Evolutionary conservation across 2,329 filamentous ascomycete genomes (phyloP).

Genomic region (Capronia americana): DNA sequence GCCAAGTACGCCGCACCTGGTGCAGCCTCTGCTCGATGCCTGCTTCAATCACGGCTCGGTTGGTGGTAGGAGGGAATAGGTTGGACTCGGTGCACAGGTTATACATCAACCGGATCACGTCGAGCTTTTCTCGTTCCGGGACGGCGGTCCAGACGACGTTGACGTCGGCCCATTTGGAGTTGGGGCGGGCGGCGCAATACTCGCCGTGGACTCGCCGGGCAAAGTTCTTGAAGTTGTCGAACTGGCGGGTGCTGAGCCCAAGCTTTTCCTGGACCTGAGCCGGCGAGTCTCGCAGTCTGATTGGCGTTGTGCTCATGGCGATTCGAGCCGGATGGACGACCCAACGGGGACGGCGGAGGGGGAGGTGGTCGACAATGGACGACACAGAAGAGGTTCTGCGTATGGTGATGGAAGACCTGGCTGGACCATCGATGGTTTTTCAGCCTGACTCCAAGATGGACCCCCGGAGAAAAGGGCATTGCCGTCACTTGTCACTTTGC

Average conservation of each 20-base stretch:
- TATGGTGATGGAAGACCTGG: slow-evolving; percentile 9
- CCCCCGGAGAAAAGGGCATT: slow-evolving; percentile 19
- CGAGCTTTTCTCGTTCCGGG: slow-evolving; percentile 31
- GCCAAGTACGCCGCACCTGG: slow-evolving; percentile 35
- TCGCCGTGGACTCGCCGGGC: slow-evolving; percentile 31
- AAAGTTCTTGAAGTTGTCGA: slow-evolving; percentile 37
- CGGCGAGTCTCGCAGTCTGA: slow-evolving; percentile 35
- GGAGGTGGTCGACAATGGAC: slow-evolving; percentile 17
- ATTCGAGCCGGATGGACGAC: slow-evolving; percentile 15
- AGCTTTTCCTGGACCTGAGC: slow-evolving; percentile 31
- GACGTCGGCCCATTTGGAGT: slow-evolving; percentile 34
- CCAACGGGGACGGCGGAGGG: slow-evolving; percentile 13
- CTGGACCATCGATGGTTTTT: slow-evolving; percentile 18
- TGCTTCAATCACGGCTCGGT: slow-evolving; percentile 23
- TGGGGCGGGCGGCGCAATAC: slow-evolving; percentile 31
- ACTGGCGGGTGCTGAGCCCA: slow-evolving; percentile 30
- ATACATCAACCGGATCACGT: slow-evolving; percentile 31
- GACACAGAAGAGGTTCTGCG: slow-evolving; percentile 11
- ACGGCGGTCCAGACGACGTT: slow-evolving; percentile 34
- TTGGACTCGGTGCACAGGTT: slow-evolving; percentile 27
- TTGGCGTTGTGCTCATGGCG: slow-evolving; percentile 33
- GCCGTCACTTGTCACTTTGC: slow-evolving; percentile 26
- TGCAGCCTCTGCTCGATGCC: slow-evolving; percentile 35
- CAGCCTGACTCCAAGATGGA: slow-evolving; percentile 24
- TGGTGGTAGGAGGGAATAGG: slow-evolving; percentile 30